Base-by-base conservation (phyloP, 1,284 basidiomycete genomes). In the Cryptococcus depauperatus region DNA sequence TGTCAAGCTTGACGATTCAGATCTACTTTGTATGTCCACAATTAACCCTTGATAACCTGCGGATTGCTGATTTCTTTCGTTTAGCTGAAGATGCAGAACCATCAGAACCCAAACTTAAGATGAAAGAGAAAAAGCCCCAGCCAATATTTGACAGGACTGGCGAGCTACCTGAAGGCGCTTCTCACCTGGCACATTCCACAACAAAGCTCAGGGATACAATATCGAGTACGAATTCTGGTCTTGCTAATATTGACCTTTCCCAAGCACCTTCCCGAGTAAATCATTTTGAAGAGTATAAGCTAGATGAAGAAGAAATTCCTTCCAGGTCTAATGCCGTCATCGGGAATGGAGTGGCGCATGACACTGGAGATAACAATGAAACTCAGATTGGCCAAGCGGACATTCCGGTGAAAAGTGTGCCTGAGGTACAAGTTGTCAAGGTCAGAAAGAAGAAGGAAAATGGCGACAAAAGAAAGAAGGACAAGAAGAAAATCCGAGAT, bases 131-230 rank as follows among this genome's bases (percentile, higher is more conserved):
- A 13, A 51, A 55, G 8, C 54, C 57, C n/a, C 59, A 60, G 11
- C 58, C 58, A 3, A 58, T 62, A 26, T 66, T 92, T 52, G 86
- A 91, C 55, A 78, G 78, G 56, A 77, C 80, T 0, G 89, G 89
- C 2, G 88, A 90, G 68, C 85, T 91, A 83, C 90, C 88, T 2
- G 77, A 78, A 34, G 77, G 79, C 26, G 75, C 74, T n/a, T 54
- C 67, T 5, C 27, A 62, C 2, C 55, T 68, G 19, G 50, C 48
- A 25, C 39, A 48, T 37, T 50, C 54, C 42, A 50, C 43, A 37
- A 54, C 51, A 44, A 30, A 57, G 53, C 42, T 57, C 25, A 21
- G 59, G 7, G 21, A 22, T 2, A 39, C 10, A 38, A 32, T 25
- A 26, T 46, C 33, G 29, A 28, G 38, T 19, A 41, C 28, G 9